Evolutionary conservation across 2,329 filamentous ascomycete species (phyloP).

Genomic region (Calonectria pauciramosa): DNA sequence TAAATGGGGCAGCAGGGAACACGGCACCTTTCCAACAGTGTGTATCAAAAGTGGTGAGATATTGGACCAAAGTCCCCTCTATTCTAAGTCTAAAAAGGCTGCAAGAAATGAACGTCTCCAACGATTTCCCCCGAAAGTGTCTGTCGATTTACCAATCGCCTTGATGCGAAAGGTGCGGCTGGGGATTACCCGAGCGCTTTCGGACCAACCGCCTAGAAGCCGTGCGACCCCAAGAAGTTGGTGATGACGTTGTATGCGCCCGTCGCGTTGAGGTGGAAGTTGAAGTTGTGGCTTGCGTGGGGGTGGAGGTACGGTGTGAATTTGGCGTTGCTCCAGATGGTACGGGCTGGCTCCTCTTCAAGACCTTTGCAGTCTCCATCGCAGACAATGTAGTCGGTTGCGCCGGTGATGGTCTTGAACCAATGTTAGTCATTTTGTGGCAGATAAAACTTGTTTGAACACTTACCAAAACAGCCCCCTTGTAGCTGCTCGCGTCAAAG

Average conservation of each 20-base stretch:
- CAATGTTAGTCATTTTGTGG: not conserved
- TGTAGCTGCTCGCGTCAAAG: slow-evolving; percentile 35
- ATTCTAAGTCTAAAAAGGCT: not conserved
- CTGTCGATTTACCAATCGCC: not conserved
- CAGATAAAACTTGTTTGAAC: not conserved
- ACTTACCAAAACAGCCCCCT: slow-evolving; percentile 32
- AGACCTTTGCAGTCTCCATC: slow-evolving; percentile 44
- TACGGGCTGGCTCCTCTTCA: slow-evolving; percentile 41
- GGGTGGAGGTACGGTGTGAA: slow-evolving; percentile 33
- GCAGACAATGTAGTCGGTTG: slow-evolving; percentile 42
- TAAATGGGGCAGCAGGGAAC: not conserved
- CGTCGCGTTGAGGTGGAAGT: slow-evolving; percentile 34
- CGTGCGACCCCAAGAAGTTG: slow-evolving; percentile 22
- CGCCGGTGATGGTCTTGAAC: slow-evolving; percentile 28
- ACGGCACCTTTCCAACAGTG: not conserved
- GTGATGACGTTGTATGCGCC: slow-evolving; percentile 33
- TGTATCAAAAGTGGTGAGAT: not conserved
- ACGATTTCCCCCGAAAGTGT: not conserved
- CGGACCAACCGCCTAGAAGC: not conserved
- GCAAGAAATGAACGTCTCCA: not conserved
- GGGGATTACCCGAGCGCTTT: too few relatives aligned
- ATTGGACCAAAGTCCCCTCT: not conserved
- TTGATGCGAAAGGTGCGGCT: not conserved
- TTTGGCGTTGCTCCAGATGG: slow-evolving; percentile 36
- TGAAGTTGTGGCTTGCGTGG: slow-evolving; percentile 36